Evolutionary conservation across 2,329 filamentous ascomycete species (phyloP), one percentile per base, ranked within the genome.

Genomic region (Trichoderma sp.): DNA sequence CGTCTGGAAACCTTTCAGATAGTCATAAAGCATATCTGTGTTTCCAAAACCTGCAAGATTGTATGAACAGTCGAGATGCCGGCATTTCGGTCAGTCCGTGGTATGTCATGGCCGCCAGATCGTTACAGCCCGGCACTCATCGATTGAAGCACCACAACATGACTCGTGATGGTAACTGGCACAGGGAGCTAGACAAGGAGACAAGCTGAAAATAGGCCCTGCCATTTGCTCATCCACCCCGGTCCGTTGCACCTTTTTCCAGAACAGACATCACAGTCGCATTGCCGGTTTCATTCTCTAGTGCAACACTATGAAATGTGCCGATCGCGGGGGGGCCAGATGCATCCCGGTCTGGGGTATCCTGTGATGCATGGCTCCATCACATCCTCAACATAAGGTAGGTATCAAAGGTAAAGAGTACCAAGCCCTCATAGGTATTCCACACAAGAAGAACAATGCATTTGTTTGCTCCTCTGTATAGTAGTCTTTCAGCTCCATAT

Each of bases 291-390:
- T 62, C 52, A 5, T 34, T 54, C 59, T 45, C 34, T 62, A 62
- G 59, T 50, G 17, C 41, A 19, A 28, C 50, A 45, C 50, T 55
- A 45, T 7, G 28, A 54, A 54, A 45, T 34, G 15, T 63, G 60
- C 30, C 41, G 60, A 63, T 63, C 60, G 60, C 50, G 60, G 50
- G 30, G 59, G 41, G 34, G 50, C 50, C 59, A 47, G 6, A 10
- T 54, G 2, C 47, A 2, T 59, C 56, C 28, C 19, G 28, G 56
- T 62, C 59, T 54, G 59, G 59, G 59, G 59, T 62, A 54, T 62
- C 39, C n/a, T 14, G 34, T 39, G 34, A 39, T 39, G 30, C 21
- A 34, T 34, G 24, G 48, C 21, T 62, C 59, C 39, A 54, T 52
- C 50, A 44, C 60, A 63, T 39, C 47, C n/a, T 50, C 30, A 17